These are phyloP conservation scores for Psilocybe azurescens DNA, from an alignment of 768 basidiomycete genomes.

Conservation along the genomic window DNA sequence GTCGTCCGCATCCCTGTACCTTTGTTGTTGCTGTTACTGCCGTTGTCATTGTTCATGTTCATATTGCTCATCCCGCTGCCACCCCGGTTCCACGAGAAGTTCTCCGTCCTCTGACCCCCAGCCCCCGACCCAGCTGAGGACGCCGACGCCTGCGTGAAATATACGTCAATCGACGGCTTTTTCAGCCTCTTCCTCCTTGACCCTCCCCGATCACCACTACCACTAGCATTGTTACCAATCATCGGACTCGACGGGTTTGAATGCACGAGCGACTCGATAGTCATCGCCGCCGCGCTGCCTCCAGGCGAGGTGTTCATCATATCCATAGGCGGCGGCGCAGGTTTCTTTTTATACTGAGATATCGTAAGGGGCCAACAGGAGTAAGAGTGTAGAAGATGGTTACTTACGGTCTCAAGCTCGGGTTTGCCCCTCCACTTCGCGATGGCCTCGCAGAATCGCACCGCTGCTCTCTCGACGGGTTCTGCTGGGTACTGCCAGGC, in stretches of 20 bases:
- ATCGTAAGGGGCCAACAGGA: conserved; percentile 27
- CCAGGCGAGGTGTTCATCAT: conserved; percentile 30
- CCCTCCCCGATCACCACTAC: conserved; percentile 11
- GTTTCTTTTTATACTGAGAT: conserved; percentile 62
- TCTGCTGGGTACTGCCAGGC: conserved; percentile 85
- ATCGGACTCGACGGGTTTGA: conserved; percentile 70
- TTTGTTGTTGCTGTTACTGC: conserved; percentile 19
- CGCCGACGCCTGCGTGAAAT: conserved; percentile 41
- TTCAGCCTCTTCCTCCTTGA: conserved; percentile 21
- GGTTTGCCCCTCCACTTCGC: conserved; percentile 86
- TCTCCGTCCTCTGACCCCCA: conserved; percentile 9
- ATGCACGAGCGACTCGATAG: conserved; percentile 71
- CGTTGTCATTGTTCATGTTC: background rate
- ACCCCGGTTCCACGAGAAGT: conserved; percentile 4
- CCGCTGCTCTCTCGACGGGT: conserved; percentile 77
- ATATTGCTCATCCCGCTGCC: conserved; percentile 1
- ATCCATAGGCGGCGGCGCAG: conserved; percentile 28
- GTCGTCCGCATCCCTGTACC: conserved; percentile 30
- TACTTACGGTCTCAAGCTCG: conserved; percentile 75
- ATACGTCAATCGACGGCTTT: conserved; percentile 52
- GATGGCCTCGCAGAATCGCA: conserved; percentile 83
- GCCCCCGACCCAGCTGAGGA: background rate
- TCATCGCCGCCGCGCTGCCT: conserved; percentile 46
- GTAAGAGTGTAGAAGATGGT: conserved; percentile 10
- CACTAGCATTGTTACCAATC: conserved; percentile 29